Conservation (phyloP, 2,329 filamentous ascomycete genomes). For the Exserohilum turcica region DNA sequence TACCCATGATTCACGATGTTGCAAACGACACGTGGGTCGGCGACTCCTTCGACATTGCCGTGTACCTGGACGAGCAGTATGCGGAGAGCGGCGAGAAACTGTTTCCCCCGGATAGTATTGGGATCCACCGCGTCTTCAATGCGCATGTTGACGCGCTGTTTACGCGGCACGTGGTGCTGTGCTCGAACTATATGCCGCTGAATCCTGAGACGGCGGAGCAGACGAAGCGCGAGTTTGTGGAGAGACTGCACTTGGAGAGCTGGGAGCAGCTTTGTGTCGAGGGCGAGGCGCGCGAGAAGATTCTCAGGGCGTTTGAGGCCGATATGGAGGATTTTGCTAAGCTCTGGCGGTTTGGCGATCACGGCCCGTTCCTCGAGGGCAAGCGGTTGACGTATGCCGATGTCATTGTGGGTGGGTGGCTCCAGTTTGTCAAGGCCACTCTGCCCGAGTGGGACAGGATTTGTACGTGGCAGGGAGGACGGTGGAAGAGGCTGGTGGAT, state of each 20-base stretch:
- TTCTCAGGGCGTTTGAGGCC: conserved; percentile 48
- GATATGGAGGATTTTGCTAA: conserved; percentile 51
- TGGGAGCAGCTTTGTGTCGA: conserved; percentile 52
- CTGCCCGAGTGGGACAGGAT: conserved; percentile 59
- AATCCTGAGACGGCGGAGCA: conserved; percentile 55
- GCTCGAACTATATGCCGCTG: conserved; percentile 52
- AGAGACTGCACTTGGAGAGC: conserved; percentile 48
- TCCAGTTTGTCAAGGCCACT: conserved; percentile 52
- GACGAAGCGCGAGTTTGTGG: conserved; percentile 55
- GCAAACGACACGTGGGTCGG: conserved; percentile 54
- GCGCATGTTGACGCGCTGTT: conserved; percentile 60
- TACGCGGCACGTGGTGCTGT: conserved; percentile 52
- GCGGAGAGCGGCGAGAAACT: conserved; percentile 54
- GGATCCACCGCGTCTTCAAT: conserved; percentile 57
- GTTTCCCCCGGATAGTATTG: conserved; percentile 50
- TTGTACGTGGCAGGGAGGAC: conserved; percentile 56
- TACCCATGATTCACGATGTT: conserved; percentile 61
- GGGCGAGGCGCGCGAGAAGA: conserved; percentile 48
- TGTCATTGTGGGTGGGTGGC: conserved; percentile 62
- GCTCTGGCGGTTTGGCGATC: conserved; percentile 47
- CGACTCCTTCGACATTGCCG: conserved; percentile 69
- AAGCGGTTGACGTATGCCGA: conserved; percentile 58
- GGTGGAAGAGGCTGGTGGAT: conserved; percentile 50
- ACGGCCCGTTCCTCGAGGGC: conserved; percentile 58
- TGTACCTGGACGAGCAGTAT: conserved; percentile 61